These are phyloP conservation scores for Xylaria sp. DNA, from an alignment of 2,329 filamentous ascomycete species.

Conservation along the genomic window DNA sequence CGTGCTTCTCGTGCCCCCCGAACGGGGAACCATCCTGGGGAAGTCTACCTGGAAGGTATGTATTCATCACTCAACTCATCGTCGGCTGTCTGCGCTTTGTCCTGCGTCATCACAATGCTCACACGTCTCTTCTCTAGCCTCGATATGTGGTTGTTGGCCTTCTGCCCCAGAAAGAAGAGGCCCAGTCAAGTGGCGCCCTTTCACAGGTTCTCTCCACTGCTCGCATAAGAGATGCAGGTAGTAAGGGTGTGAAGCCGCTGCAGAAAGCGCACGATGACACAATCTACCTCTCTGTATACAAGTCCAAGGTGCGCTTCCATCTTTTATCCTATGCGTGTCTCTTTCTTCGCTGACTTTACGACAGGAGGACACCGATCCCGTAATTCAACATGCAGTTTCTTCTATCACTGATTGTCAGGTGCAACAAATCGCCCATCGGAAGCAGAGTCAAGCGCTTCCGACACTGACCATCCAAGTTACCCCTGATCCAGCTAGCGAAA, in stretches of 20 bases:
- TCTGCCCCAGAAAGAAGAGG: constrained; percentile 33
- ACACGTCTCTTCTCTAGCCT: constrained; percentile 37
- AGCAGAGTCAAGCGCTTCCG: constrained; percentile 54
- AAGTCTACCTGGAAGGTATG: constrained; percentile 49
- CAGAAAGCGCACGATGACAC: constrained; percentile 37
- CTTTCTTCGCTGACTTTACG: constrained; percentile 17
- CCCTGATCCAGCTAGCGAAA: constrained; percentile 48
- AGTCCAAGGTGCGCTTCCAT: constrained; percentile 44
- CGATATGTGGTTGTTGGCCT: constrained; percentile 56
- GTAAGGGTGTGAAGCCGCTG: constrained; percentile 35
- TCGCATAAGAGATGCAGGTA: constrained; percentile 36
- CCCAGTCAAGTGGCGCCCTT: constrained; percentile 34
- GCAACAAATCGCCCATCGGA: constrained; percentile 55
- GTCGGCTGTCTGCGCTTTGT: background rate
- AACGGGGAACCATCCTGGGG: constrained; percentile 48
- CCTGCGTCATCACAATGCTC: background rate
- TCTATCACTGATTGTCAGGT: constrained; percentile 53
- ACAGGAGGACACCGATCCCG: constrained; percentile 50
- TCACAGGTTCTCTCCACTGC: constrained; percentile 38
- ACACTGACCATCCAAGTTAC: constrained; percentile 55
- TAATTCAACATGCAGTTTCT: constrained; percentile 48
- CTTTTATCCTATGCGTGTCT: background rate
- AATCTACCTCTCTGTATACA: constrained; percentile 50
- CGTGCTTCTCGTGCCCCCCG: constrained; percentile 45
- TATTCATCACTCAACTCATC: background rate